phyloP scores from a whole-genome alignment of 306 rosid species.

The Prunus persica region Prunus_persica_NCBIv2 NC_034012.1:10184001-10184500 shows the following conservation, averaged over 20 bases:
- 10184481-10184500: slow-evolving; percentile 32
- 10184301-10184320: not conserved
- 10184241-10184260: slow-evolving; percentile 13
- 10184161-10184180: slow-evolving; percentile 26
- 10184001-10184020: not conserved
- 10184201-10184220: not conserved
- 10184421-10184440: slow-evolving; percentile 49
- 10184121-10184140: slow-evolving; percentile 17
- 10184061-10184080: slow-evolving; percentile 8
- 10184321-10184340: not conserved
- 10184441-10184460: slow-evolving; percentile 37
- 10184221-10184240: not conserved
- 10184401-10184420: slow-evolving; percentile 37
- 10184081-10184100: slow-evolving; percentile 2
- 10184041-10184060: slow-evolving; percentile 18
- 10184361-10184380: slow-evolving; percentile 29
- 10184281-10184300: not conserved
- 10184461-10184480: slow-evolving; percentile 43
- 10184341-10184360: slow-evolving; percentile 20
- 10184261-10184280: not conserved
- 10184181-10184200: slow-evolving; percentile 24
- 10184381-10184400: slow-evolving; percentile 28
- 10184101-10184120: slow-evolving; percentile 11
- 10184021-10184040: not conserved
- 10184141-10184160: slow-evolving; percentile 17